A percentile compares a stretch with the other conserved stretches of the same genome.
Evolutionary conservation across 768 basidiomycete genomes (phyloP).

Genomic region (Baorangia bicolor): DNA sequence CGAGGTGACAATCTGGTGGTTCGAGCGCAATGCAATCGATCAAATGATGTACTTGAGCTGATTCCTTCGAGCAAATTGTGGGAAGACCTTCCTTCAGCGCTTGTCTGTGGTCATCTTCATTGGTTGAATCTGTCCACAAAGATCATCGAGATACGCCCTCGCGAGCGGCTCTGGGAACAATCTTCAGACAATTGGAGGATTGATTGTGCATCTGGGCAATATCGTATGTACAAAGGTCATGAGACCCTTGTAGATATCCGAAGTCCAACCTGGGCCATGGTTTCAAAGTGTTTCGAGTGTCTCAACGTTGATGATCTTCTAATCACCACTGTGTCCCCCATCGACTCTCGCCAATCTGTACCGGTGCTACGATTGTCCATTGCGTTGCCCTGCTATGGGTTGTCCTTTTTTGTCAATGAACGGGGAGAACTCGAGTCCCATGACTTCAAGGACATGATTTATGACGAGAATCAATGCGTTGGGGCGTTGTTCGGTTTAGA

Average conservation of each 20-base stretch:
- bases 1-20: slow-evolving; percentile 4
- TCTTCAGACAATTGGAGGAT: slow-evolving; percentile 24
- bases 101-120: slow-evolving; percentile 14
- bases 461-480: slow-evolving; percentile 37
- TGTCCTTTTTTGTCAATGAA: slow-evolving; percentile 38
- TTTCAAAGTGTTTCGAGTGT: slow-evolving; percentile 5
- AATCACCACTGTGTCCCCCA: slow-evolving; percentile 7
- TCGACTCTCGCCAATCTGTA: neutral
- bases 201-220: neutral
- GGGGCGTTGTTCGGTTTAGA: slow-evolving; percentile 43
- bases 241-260: slow-evolving; percentile 19
- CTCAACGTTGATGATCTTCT: slow-evolving; percentile 1
- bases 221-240: neutral
- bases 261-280: slow-evolving; percentile 20
- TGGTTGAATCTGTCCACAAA: slow-evolving; percentile 22
- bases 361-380: slow-evolving; percentile 8
- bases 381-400: slow-evolving; percentile 34
- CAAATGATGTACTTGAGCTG: slow-evolving; percentile 10
- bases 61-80: slow-evolving; percentile 13
- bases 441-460: slow-evolving; percentile 38
- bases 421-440: slow-evolving; percentile 33
- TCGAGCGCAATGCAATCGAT: neutral
- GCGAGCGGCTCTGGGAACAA: slow-evolving; percentile 14
- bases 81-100: slow-evolving; percentile 18
- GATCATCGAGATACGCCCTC: slow-evolving; percentile 26